Conservation (phyloP, 2,329 filamentous ascomycete species). For the Colletotrichum melonis region DNA sequence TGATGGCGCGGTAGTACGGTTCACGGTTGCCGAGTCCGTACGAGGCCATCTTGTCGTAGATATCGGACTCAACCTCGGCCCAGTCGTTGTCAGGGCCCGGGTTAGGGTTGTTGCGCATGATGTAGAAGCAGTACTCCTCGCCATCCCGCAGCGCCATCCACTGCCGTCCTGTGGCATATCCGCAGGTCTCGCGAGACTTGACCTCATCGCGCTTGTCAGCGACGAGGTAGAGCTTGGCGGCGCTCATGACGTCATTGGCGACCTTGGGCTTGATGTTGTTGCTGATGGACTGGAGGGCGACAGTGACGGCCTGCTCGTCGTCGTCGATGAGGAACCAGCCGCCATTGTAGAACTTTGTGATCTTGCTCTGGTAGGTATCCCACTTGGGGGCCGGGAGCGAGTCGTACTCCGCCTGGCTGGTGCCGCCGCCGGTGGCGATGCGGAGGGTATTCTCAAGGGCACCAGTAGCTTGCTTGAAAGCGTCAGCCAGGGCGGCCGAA, state of each 20-base stretch:
- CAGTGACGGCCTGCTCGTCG: slow-evolving; percentile 14
- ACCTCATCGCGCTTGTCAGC: slow-evolving; percentile 6
- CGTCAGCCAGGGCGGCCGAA: neutral
- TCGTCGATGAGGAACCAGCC: slow-evolving; percentile 31
- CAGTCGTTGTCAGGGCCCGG: slow-evolving; percentile 6
- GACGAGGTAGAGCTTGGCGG: slow-evolving; percentile 13
- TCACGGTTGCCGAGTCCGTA: slow-evolving; percentile 12
- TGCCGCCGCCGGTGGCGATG: slow-evolving; percentile 12
- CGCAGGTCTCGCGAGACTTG: slow-evolving; percentile 5
- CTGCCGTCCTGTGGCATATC: slow-evolving; percentile 1
- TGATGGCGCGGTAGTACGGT: slow-evolving; percentile 13
- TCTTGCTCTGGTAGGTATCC: slow-evolving; percentile 19
- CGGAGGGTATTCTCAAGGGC: slow-evolving; percentile 14
- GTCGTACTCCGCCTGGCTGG: slow-evolving; percentile 8
- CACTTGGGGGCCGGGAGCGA: slow-evolving; percentile 21
- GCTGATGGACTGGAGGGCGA: slow-evolving; percentile 6
- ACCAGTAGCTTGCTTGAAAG: neutral
- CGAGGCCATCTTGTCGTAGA: slow-evolving; percentile 12
- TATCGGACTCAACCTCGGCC: slow-evolving; percentile 7
- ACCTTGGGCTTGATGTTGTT: slow-evolving; percentile 31
- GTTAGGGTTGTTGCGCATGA: slow-evolving; percentile 15
- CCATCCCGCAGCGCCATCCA: slow-evolving; percentile 9
- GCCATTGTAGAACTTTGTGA: slow-evolving; percentile 33
- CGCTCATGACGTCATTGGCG: slow-evolving; percentile 27
- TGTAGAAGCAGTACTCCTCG: slow-evolving; percentile 27